Evolutionary conservation across 2,329 filamentous ascomycete species (phyloP).

Genomic region (Dactylonectria macrodidyma): DNA sequence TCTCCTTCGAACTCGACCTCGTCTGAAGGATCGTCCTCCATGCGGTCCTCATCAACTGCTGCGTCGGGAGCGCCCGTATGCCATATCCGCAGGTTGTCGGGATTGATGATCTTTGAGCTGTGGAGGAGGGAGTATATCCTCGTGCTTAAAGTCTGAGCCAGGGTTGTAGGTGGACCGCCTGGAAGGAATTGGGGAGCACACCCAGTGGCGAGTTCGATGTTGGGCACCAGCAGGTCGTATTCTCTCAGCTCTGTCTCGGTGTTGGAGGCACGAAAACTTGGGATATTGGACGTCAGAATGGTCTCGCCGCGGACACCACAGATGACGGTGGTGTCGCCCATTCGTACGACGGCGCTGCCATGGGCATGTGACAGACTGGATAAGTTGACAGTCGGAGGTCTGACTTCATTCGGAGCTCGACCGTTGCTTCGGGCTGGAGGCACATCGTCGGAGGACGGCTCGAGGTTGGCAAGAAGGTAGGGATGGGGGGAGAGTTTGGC

Average conservation of each 20-base stretch:
- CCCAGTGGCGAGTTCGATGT: conserved; percentile 92
- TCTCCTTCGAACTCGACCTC: conserved; percentile 55
- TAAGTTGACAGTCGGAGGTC: conserved; percentile 82
- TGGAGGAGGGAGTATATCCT: conserved; percentile 84
- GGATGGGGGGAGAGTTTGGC: conserved; percentile 91
- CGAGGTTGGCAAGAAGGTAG: conserved; percentile 91
- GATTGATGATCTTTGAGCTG: conserved; percentile 75
- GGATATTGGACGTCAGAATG: conserved; percentile 81
- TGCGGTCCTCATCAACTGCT: conserved; percentile 60
- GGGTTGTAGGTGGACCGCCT: conserved; percentile 82
- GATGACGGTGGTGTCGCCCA: conserved; percentile 94
- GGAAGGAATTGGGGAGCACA: conserved; percentile 89
- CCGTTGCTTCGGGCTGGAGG: conserved; percentile 83
- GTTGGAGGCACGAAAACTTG: conserved; percentile 70
- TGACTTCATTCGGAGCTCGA: conserved; percentile 78
- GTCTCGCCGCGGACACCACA: conserved; percentile 93
- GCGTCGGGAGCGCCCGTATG: conserved; percentile 68
- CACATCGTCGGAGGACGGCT: conserved; percentile 65
- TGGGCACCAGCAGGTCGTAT: conserved; percentile 88
- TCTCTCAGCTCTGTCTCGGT: conserved; percentile 66
- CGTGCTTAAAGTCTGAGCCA: conserved; percentile 89
- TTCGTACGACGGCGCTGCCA: conserved; percentile 89
- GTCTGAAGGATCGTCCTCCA: conserved; percentile 54
- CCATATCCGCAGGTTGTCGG: conserved; percentile 81
- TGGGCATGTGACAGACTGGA: conserved; percentile 91